Base-by-base conservation (phyloP, 2,329 filamentous ascomycete species). In the Fusarium veterinarium region DNA sequence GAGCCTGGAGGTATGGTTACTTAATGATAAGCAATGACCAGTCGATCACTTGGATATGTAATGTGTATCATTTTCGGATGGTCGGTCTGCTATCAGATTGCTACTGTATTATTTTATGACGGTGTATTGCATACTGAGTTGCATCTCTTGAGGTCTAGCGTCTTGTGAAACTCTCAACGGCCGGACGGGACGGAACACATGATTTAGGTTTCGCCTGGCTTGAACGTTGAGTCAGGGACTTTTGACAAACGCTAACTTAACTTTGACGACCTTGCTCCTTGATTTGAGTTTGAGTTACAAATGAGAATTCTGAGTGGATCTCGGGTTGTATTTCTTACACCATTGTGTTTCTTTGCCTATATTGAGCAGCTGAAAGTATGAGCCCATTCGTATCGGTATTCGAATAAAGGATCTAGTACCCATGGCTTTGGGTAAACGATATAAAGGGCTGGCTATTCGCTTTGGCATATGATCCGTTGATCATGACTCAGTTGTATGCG, bases 141-240 rank as follows among this genome's bases (percentile, higher is more conserved):
- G 25, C 31, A 38, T 37, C 51, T 49, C 40, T 28, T 64, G 30
- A 19, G 58, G 64, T 10, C 62, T 67, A 69, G 66, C 35, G 45
- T 35, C 19, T 16, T 51, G 45, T 62, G 57, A 17, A 62, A 62
- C 57, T 37, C 44, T 49, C 23, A 52, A 52, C 30, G 28, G 49
- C 30, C 37, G n/a, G 66, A 49, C 28, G 53, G 40, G 56, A 38
- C 28, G 53, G 49, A 46, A 38, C 53, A 44, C 31, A 42, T 46
- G 41, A 62, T 62, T 61, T 38, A 52, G 35, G 53, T 67, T 67
- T 28, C 30, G 41, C 31, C 37, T 61, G 64, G 41, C n/a, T 53
- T 64, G 45, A 17, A 41, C 45, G 44, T 69, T 59, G 38, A 67
- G 40, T 46, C 44, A 30, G n/a, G 31, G 10, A 28, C 40, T 20